Conservation (phyloP, 306 rosid genomes). For the Acacia acuminata region DNA sequence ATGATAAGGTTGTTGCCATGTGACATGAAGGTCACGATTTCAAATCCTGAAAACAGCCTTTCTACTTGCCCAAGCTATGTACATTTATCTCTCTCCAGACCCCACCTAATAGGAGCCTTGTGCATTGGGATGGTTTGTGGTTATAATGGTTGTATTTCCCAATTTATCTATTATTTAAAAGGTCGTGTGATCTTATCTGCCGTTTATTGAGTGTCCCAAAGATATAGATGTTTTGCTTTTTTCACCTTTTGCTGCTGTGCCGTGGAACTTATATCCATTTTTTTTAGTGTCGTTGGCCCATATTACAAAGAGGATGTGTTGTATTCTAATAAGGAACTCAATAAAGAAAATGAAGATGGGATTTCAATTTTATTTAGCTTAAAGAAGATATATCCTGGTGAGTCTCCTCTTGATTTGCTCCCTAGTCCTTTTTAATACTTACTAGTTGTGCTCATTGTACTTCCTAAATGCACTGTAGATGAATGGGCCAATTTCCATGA, state of each 20-base stretch:
- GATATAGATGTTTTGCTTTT: neutral
- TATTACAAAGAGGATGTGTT: conserved; percentile 89
- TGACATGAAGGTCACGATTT: no score
- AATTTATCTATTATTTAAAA: neutral
- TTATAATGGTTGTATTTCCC: neutral
- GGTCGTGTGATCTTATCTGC: neutral
- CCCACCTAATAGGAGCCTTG: no score
- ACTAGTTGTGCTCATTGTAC: conserved; percentile 22
- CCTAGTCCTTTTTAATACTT: conserved; percentile 2
- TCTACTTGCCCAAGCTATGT: no score
- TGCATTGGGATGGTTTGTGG: neutral
- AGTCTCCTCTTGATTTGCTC: conserved; percentile 38
- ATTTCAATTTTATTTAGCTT: conserved; percentile 93
- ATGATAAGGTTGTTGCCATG: no score
- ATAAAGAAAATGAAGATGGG: conserved; percentile 84
- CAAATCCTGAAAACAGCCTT: no score
- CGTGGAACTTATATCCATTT: conserved; percentile 26
- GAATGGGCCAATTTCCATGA: conserved; percentile 80
- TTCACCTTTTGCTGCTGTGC: conserved; percentile 20
- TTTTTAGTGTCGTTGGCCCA: conserved; percentile 88
- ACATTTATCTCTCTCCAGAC: no score
- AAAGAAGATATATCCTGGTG: conserved; percentile 88
- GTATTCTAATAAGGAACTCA: conserved; percentile 70
- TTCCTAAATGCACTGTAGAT: conserved; percentile 53
- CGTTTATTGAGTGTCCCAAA: conserved; percentile 11